Conservation (phyloP, 2,329 filamentous ascomycete species). For the Trichoderma breve region DNA sequence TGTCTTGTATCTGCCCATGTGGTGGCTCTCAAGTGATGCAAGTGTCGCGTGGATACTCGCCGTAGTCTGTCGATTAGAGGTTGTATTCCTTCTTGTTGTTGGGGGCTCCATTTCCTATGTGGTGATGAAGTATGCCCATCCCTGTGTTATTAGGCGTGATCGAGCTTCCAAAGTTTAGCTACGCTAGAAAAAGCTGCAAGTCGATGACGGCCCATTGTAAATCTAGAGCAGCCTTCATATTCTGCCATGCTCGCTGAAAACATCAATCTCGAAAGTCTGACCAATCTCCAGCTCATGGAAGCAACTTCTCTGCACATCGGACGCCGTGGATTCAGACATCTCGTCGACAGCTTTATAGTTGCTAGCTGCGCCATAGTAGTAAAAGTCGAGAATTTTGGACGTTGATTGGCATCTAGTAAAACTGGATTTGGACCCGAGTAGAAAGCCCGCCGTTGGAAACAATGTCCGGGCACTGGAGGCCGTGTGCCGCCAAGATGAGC, state of each 20-base stretch:
- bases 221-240: background rate
- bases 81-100: too few species aligned
- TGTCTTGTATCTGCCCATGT: background rate
- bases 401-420: background rate
- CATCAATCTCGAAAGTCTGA: rapidly evolving
- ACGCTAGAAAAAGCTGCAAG: background rate
- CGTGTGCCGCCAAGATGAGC: background rate
- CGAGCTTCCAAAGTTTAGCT: background rate
- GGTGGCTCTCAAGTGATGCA: too few species aligned
- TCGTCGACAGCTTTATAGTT: background rate
- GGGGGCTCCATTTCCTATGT: too few species aligned
- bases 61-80: too few species aligned
- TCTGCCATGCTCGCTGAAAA: background rate
- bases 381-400: background rate
- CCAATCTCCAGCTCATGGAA: background rate
- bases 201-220: rapidly evolving
- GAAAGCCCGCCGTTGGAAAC: background rate
- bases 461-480: background rate
- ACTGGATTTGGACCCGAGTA: background rate
- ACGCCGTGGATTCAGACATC: background rate
- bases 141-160: background rate
- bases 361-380: background rate
- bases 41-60: too few species aligned
- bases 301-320: background rate
- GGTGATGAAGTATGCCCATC: too few species aligned